Conservation (phyloP, 2,329 filamentous ascomycete genomes). For the Apiospora koreana region DNA sequence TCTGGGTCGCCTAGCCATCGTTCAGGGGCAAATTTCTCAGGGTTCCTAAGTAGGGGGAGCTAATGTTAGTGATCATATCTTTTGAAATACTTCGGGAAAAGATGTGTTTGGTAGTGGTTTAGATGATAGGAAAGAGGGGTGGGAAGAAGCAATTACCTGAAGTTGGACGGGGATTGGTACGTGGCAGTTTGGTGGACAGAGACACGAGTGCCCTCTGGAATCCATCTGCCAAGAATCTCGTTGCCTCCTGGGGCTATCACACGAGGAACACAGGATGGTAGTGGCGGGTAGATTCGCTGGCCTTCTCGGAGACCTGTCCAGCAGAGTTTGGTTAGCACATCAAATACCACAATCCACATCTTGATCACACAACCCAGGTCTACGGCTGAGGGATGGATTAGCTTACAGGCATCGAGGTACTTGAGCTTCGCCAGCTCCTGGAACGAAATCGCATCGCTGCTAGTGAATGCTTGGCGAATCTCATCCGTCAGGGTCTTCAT, state of each 20-base stretch:
- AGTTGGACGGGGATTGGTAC: conserved; percentile 19
- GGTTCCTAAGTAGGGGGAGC: background rate
- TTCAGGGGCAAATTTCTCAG: conserved; percentile 23
- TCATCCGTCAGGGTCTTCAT: conserved; percentile 25
- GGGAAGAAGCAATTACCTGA: conserved; percentile 12
- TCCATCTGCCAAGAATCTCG: background rate
- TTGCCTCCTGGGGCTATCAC: background rate
- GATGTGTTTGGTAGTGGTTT: background rate
- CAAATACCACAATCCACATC: background rate
- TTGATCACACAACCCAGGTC: background rate
- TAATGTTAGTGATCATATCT: no score
- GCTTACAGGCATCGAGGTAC: conserved; percentile 26
- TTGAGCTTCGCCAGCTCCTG: conserved; percentile 22
- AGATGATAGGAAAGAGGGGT: background rate
- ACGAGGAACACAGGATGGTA: conserved; percentile 18
- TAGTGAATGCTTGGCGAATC: conserved; percentile 25
- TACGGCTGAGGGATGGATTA: background rate
- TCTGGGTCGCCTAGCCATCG: conserved; percentile 23
- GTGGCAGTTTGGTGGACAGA: conserved; percentile 20
- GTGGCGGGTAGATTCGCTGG: conserved; percentile 20
- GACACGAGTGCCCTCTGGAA: background rate
- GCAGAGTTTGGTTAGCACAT: background rate
- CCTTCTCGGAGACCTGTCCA: conserved; percentile 14
- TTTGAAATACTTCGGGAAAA: no score
- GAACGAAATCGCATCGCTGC: conserved; percentile 28